Percentiles rank a stretch among this genome's conserved stretches.
Evolutionary conservation across 352 stramenopile genomes (phyloP).

Genomic region (Stephanocyclus meneghinianus): DNA sequence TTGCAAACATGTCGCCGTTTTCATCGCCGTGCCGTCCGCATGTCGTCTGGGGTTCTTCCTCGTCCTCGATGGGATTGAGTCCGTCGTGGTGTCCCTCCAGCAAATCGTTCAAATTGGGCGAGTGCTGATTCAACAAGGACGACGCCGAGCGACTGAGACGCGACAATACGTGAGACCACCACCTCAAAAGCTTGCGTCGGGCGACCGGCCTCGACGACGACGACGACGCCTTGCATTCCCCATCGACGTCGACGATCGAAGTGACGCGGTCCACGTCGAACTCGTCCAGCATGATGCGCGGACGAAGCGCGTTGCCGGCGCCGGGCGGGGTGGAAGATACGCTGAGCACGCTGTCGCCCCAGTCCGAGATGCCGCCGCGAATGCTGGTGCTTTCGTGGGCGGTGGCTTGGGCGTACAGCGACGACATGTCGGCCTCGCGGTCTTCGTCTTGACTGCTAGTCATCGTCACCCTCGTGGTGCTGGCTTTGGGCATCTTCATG

Average conservation of each 20-base stretch:
- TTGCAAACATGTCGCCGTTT: neutral
- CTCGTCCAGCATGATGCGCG: neutral
- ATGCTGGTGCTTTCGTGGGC: neutral
- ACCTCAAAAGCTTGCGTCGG: constrained; percentile 20
- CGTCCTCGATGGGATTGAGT: constrained; percentile 2
- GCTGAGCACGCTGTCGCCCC: constrained; percentile 4
- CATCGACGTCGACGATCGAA: neutral
- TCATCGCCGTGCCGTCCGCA: neutral
- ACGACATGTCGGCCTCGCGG: constrained; percentile 28
- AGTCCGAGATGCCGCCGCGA: constrained; percentile 21
- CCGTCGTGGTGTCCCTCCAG: constrained; percentile 33
- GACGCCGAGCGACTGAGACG: constrained; percentile 49
- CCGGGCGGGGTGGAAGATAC: too few species aligned
- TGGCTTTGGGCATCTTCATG: too few species aligned
- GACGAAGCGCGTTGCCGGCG: neutral
- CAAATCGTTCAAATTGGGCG: constrained; percentile 60
- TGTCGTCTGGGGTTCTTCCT: neutral
- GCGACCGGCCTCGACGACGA: neutral
- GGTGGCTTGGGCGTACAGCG: constrained; percentile 18
- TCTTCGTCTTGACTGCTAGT: neutral
- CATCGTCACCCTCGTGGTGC: neutral
- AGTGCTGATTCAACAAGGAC: constrained; percentile 54
- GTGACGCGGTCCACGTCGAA: neutral
- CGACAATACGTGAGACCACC: constrained; percentile 46
- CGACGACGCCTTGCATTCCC: constrained; percentile 1